phyloP scores from a whole-genome alignment of 1,139 yeast species.

The Scheffersomyces parashehatae region DNA sequence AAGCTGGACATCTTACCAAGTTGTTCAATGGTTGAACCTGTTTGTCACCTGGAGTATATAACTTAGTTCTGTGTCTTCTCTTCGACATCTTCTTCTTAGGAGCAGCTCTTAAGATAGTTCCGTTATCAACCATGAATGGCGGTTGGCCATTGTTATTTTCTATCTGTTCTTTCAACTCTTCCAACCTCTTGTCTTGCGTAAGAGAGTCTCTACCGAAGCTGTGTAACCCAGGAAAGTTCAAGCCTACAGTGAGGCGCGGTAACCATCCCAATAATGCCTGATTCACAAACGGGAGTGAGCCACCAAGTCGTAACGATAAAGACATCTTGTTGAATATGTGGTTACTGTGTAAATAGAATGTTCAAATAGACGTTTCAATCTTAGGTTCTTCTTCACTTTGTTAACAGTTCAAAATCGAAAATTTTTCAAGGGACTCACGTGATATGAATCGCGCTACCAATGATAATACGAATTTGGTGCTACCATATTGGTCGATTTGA shows the following conservation, averaged over 20 bases:
- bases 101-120: conserved; percentile 72
- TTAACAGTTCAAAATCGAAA: too few species aligned
- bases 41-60: conserved; percentile 80
- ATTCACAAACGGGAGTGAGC: conserved; percentile 11
- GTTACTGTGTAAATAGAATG: too few species aligned
- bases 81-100: conserved; percentile 94
- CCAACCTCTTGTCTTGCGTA: conserved; percentile 25
- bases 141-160: conserved; percentile 27
- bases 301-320: conserved; percentile 23
- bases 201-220: conserved; percentile 1
- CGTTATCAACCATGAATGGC: conserved; percentile 52
- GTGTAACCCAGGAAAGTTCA: not conserved
- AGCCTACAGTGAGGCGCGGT: conserved; percentile 17
- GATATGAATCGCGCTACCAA: too few species aligned
- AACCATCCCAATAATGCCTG: conserved; percentile 18
- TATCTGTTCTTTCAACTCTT: conserved; percentile 32
- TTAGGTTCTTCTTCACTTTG: too few species aligned
- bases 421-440: too few species aligned
- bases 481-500: too few species aligned
- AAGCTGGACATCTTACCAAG: conserved; percentile 88
- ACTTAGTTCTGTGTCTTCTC: conserved; percentile 78
- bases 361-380: too few species aligned
- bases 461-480: too few species aligned
- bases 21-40: conserved; percentile 75
- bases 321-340: conserved; percentile 17